Evolutionary conservation across 2,329 filamentous ascomycete genomes (phyloP).

Genomic region (Coniochaeta hoffmannii): DNA sequence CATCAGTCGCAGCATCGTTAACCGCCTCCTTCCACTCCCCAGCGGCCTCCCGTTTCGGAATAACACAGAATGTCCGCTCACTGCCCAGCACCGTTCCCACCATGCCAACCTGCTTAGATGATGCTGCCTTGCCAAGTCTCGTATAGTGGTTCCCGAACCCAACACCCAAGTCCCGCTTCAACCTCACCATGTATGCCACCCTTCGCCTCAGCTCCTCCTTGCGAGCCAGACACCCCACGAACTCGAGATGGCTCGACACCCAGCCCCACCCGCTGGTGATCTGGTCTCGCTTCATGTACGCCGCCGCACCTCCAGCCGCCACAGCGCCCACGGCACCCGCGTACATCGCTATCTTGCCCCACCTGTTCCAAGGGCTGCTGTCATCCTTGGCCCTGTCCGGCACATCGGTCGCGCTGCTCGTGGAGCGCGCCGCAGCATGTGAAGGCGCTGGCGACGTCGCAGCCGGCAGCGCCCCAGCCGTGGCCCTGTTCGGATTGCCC

Average conservation of each 20-base stretch:
- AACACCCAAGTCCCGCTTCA: constrained; percentile 58
- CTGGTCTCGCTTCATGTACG: constrained; percentile 78
- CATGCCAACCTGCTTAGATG: constrained; percentile 41
- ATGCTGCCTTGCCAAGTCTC: constrained; percentile 63
- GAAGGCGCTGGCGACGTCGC: neutral
- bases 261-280: constrained; percentile 70
- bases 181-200: constrained; percentile 57
- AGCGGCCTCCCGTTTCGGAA: constrained; percentile 51
- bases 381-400: constrained; percentile 35
- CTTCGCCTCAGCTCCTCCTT: constrained; percentile 73
- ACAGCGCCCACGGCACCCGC: constrained; percentile 80
- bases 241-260: constrained; percentile 87
- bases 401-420: constrained; percentile 14
- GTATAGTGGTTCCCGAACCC: constrained; percentile 87
- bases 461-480: neutral
- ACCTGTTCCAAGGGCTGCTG: constrained; percentile 58
- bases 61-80: constrained; percentile 81
- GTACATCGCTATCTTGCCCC: constrained; percentile 79
- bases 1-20: constrained; percentile 74
- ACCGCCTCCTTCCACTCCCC: constrained; percentile 61
- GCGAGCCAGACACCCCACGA: constrained; percentile 83
- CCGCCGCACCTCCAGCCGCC: constrained; percentile 73
- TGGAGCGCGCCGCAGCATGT: neutral
- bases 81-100: constrained; percentile 54
- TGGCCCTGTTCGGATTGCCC: neutral